These are phyloP conservation scores for Diaporthe velutina DNA, from an alignment of 2,329 filamentous ascomycete genomes.

Conservation along the genomic window DNA sequence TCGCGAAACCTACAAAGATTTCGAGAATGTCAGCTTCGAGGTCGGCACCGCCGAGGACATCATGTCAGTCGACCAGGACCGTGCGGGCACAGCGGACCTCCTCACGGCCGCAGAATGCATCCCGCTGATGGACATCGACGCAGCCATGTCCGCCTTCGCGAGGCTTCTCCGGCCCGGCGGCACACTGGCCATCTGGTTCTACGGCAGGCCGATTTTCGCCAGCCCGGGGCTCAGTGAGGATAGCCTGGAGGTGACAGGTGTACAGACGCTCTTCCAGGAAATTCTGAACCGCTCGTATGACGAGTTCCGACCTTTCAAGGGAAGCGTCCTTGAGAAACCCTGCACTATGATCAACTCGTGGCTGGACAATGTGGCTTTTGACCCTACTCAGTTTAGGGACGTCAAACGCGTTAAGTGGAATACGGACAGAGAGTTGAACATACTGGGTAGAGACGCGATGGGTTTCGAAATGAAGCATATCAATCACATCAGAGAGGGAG, in stretches of 20 bases:
- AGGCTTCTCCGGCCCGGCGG: background rate
- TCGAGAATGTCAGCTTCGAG: background rate
- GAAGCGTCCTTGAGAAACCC: background rate
- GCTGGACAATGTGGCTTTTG: background rate
- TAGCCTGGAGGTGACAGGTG: background rate
- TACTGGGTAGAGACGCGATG: background rate
- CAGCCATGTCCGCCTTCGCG: background rate
- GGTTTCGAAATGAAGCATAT: background rate
- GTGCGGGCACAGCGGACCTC: background rate
- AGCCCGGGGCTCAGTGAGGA: background rate
- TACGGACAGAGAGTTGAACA: background rate
- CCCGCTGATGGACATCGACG: background rate
- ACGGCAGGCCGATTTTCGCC: background rate
- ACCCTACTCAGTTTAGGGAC: background rate
- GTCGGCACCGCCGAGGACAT: background rate
- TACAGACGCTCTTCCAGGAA: background rate
- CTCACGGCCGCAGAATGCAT: background rate
- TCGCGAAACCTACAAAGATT: background rate
- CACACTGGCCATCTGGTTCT: background rate
- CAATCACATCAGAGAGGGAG: background rate
- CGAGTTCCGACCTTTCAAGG: background rate
- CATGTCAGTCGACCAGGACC: background rate
- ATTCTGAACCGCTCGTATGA: background rate
- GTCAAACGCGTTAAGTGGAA: background rate
- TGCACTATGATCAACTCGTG: background rate